A percentile compares a stretch with the other conserved stretches of the same genome.
These are phyloP conservation scores for Pythium sp. DNA, from an alignment of 352 stramenopile genomes.

Conservation along the genomic window DNA sequence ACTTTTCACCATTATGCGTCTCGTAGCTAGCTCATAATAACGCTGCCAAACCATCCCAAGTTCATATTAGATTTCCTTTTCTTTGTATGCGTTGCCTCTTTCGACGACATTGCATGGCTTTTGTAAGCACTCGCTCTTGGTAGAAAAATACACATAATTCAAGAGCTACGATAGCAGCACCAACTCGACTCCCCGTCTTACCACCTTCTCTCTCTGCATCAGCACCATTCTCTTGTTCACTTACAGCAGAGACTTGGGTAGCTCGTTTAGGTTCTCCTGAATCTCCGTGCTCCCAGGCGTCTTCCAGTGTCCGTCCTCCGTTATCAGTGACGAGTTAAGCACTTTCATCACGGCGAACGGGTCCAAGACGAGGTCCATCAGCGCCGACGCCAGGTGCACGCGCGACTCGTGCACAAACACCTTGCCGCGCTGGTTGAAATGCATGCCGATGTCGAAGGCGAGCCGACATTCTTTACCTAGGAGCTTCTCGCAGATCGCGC, in stretches of 20 bases:
- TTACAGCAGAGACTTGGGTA: constrained; percentile 19
- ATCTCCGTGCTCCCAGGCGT: constrained; percentile 19
- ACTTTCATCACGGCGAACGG: constrained; percentile 33
- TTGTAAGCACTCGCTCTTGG: too few relatives aligned
- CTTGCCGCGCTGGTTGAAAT: constrained; percentile 30
- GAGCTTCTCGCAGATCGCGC: constrained; percentile 25
- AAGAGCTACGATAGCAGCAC: not conserved
- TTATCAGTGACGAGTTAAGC: constrained; percentile 33
- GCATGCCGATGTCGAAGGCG: constrained; percentile 31
- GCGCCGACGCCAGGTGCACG: constrained; percentile 40
- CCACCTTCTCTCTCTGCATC: not conserved
- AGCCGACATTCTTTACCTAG: constrained; percentile 27
- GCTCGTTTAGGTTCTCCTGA: constrained; percentile 11
- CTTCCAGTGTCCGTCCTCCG: constrained; percentile 38
- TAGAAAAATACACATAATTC: not conserved
- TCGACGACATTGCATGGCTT: not conserved
- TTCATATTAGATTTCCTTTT: not conserved
- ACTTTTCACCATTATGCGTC: not conserved
- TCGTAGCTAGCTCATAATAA: not conserved
- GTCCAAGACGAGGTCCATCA: constrained; percentile 35
- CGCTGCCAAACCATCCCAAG: not conserved
- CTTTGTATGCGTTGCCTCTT: not conserved
- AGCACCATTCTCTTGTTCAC: not conserved
- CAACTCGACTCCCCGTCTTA: not conserved
- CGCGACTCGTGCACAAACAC: constrained; percentile 35